phyloP scores from a whole-genome alignment of 163 green algal species.

The Scenedesmus sp. region DNA sequence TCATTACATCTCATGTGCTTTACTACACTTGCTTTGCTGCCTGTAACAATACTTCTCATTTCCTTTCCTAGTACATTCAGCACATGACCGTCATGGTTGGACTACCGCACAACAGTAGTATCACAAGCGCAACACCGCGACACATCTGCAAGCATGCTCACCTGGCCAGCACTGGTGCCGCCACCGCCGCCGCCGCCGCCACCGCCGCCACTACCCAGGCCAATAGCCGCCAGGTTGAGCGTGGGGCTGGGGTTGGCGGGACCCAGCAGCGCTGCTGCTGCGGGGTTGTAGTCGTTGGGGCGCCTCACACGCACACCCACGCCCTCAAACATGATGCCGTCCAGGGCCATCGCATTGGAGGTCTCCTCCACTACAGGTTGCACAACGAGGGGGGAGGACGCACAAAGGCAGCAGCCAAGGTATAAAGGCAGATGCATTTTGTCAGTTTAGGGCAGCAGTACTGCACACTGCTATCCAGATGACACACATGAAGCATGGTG shows the following conservation, averaged over 20 bases:
- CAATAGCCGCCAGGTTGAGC: constrained; percentile 96
- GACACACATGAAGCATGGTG: not conserved
- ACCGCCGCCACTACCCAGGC: constrained; percentile 70
- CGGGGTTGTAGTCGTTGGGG: constrained; percentile 98
- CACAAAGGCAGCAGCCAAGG: not conserved
- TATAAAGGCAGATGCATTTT: not conserved
- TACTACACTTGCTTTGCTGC: too few species aligned
- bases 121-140: not conserved
- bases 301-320: constrained; percentile 91
- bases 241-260: constrained; percentile 88
- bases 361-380: constrained; percentile 91
- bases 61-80: too few species aligned
- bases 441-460: not conserved
- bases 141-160: not conserved
- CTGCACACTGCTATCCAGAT: not conserved
- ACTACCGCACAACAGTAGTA: not conserved
- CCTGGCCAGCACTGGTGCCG: constrained; percentile 23
- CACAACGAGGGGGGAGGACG: not conserved
- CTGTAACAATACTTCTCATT: too few species aligned
- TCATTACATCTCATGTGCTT: too few species aligned
- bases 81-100: too few species aligned
- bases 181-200: constrained; percentile 12
- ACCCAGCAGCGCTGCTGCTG: constrained; percentile 79
- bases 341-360: constrained; percentile 97
- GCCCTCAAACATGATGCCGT: constrained; percentile 98